Evolutionary conservation across 2,329 filamentous ascomycete genomes (phyloP).

Genomic region (Sclerotinia nivalis): DNA sequence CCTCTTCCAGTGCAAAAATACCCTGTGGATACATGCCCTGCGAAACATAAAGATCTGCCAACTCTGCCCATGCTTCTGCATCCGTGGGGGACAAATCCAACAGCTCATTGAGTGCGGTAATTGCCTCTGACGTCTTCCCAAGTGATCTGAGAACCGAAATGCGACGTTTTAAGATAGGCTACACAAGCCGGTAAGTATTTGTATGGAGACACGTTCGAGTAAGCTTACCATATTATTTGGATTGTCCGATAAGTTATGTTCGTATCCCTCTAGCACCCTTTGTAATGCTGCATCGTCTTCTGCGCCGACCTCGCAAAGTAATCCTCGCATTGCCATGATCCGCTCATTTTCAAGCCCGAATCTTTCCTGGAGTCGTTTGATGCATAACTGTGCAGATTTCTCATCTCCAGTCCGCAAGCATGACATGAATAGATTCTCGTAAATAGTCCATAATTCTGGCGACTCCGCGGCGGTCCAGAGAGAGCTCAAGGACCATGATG

Average conservation of each 20-base stretch:
- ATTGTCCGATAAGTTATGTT: conserved; percentile 70
- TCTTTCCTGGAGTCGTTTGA: conserved; percentile 73
- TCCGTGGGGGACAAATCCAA: conserved; percentile 86
- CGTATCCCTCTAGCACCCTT: conserved; percentile 73
- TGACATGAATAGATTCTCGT: conserved; percentile 84
- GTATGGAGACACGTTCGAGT: conserved; percentile 16
- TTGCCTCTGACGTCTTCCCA: conserved; percentile 69
- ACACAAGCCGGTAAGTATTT: conserved; percentile 39
- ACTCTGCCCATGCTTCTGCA: conserved; percentile 88
- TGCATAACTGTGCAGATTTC: conserved; percentile 69
- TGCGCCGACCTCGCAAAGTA: conserved; percentile 83
- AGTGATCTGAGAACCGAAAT: conserved; percentile 77
- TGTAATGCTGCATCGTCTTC: conserved; percentile 64
- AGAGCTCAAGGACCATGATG: conserved; percentile 54
- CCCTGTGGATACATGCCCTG: conserved; percentile 81
- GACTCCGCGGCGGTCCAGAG: conserved; percentile 64
- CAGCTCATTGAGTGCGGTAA: conserved; percentile 70
- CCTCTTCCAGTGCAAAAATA: conserved; percentile 87
- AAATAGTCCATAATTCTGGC: conserved; percentile 77
- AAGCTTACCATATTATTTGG: conserved; percentile 74
- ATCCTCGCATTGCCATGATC: conserved; percentile 76
- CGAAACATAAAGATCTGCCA: conserved; percentile 80
- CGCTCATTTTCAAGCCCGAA: conserved; percentile 86
- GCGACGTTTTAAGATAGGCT: conserved; percentile 84
- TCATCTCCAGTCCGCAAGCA: conserved; percentile 86